phyloP scores from a whole-genome alignment of 1,139 yeast species.

The Hyphopichia burtonii region DNA sequence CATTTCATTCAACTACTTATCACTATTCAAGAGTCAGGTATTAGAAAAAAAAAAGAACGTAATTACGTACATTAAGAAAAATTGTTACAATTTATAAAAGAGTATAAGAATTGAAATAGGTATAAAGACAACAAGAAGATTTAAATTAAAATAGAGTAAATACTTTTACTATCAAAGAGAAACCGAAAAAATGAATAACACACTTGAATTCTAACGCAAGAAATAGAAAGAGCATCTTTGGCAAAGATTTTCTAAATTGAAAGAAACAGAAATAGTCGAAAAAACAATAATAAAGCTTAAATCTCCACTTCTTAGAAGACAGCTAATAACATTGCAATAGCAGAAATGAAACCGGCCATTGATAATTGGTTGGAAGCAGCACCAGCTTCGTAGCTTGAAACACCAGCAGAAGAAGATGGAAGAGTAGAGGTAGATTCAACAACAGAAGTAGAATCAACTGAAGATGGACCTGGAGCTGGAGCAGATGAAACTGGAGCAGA shows the following conservation, averaged over 20 bases:
- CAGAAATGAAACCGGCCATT: constrained; percentile 3
- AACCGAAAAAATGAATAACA: background rate
- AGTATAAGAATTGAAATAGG: background rate
- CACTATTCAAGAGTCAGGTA: background rate
- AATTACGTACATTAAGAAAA: constrained; percentile 1
- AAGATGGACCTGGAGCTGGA: constrained; percentile 9
- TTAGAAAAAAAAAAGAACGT: constrained; percentile 1
- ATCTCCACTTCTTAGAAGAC: constrained; percentile 2
- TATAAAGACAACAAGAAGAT: background rate
- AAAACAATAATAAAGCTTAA: background rate
- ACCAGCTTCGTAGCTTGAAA: constrained; percentile 4
- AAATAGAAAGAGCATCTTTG: background rate
- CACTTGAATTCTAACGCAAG: background rate
- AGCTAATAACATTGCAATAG: constrained; percentile 4
- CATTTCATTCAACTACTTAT: constrained; percentile 1
- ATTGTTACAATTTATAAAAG: background rate
- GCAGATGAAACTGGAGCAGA: constrained; percentile 21
- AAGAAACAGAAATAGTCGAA: background rate
- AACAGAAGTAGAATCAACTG: background rate
- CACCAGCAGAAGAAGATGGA: constrained; percentile 1
- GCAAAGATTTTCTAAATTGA: background rate
- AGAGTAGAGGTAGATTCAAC: constrained; percentile 1
- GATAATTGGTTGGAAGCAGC: constrained; percentile 3
- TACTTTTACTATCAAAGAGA: background rate
- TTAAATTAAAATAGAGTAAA: background rate